These are phyloP conservation scores for Tetradesmus lagerheimii DNA, from an alignment of 139 green algal species.

Conservation along the genomic window DNA sequence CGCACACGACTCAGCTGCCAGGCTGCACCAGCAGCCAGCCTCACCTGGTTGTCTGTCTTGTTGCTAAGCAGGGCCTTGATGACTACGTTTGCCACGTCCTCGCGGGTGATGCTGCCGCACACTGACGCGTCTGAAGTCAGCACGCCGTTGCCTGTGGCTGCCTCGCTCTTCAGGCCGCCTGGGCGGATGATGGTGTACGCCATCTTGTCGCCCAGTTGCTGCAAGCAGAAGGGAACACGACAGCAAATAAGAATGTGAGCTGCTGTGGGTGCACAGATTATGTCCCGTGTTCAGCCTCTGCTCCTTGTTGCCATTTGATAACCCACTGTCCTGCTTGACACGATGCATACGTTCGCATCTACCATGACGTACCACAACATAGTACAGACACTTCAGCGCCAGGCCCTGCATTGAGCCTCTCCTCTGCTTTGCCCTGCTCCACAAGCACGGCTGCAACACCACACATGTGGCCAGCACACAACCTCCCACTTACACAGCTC, in stretches of 20 bases:
- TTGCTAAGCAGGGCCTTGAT: conserved; percentile 79
- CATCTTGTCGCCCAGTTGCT: conserved; percentile 72
- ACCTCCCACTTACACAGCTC: conserved; percentile 6
- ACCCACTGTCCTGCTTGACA: too few species aligned
- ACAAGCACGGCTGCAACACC: conserved; percentile 85
- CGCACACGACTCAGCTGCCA: conserved; percentile 46
- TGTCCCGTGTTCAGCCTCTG: too few species aligned
- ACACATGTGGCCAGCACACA: too few species aligned
- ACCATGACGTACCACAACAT: too few species aligned
- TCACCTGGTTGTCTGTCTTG: conserved; percentile 79
- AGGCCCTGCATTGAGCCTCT: conserved; percentile 72
- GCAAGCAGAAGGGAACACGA: background rate
- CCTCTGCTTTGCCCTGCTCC: conserved; percentile 98
- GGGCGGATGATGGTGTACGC: conserved; percentile 93
- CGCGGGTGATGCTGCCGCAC: conserved; percentile 87
- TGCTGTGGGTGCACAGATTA: too few species aligned
- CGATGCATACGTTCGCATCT: too few species aligned
- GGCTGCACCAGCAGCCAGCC: background rate
- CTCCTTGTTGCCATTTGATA: too few species aligned
- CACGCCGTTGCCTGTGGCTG: conserved; percentile 84
- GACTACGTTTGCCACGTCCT: conserved; percentile 90
- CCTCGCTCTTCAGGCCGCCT: conserved; percentile 92
- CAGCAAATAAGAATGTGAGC: background rate
- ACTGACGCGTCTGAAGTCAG: conserved; percentile 93
- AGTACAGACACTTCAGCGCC: too few species aligned